Conservation (phyloP, 2,329 filamentous ascomycete genomes). For the Aspergillaceae sp. region DNA sequence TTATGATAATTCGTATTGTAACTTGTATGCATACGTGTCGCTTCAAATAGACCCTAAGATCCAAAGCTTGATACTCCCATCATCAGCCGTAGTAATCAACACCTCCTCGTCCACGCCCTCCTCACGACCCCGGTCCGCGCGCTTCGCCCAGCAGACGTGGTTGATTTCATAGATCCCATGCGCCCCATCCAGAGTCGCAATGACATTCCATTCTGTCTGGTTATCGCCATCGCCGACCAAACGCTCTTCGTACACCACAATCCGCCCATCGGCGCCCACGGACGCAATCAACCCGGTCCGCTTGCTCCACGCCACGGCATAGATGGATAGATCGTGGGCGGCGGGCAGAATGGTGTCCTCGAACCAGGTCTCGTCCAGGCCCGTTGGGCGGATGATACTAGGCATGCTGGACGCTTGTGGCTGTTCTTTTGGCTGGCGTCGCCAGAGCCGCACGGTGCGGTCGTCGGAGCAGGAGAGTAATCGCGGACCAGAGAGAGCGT, state of each 20-base stretch:
- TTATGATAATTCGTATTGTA: too few species aligned
- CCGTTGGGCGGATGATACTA: constrained; percentile 72
- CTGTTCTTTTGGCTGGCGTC: constrained; percentile 45
- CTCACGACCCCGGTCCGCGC: constrained; percentile 57
- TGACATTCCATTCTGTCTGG: constrained; percentile 52
- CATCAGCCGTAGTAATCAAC: constrained; percentile 83
- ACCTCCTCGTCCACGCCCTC: constrained; percentile 61
- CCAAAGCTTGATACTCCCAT: constrained; percentile 83
- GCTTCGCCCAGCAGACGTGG: constrained; percentile 76
- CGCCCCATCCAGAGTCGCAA: constrained; percentile 61
- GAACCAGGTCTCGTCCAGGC: constrained; percentile 72
- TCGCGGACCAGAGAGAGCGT: constrained; percentile 41
- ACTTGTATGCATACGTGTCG: too few species aligned
- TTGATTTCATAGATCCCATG: constrained; percentile 95
- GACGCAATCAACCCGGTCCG: constrained; percentile 72
- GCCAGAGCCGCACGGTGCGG: constrained; percentile 70
- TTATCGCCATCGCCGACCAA: constrained; percentile 16
- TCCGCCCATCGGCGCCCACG: constrained; percentile 74
- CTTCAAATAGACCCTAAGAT: constrained; percentile 33
- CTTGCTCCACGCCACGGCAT: constrained; percentile 76
- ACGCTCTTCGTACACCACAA: constrained; percentile 69
- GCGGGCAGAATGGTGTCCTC: constrained; percentile 67
- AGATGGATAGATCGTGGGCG: constrained; percentile 71
- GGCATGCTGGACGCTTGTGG: constrained; percentile 56
- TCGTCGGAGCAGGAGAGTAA: constrained; percentile 83